Percentiles rank a stretch among this genome's conserved stretches.
These are phyloP conservation scores for Colletotrichum lindemuthianum DNA, from an alignment of 2,329 filamentous ascomycete species.

Conservation along the genomic window DNA sequence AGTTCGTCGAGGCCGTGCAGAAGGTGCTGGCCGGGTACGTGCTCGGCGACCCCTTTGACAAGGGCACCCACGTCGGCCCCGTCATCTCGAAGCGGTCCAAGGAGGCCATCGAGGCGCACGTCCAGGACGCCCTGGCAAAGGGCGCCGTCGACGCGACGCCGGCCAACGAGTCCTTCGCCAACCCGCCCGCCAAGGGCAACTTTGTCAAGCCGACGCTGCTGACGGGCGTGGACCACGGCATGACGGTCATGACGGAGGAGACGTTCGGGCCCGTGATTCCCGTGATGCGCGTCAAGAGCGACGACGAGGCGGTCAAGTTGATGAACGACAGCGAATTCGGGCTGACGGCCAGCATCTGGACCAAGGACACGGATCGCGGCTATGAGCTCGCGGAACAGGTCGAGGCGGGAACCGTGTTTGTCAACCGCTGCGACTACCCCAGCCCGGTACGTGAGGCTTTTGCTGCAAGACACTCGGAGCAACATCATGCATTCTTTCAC, in stretches of 20 bases:
- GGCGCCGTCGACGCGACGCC: slow-evolving; percentile 89
- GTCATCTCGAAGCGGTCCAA: slow-evolving; percentile 86
- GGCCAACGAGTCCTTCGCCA: slow-evolving; percentile 79
- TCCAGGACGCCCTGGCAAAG: slow-evolving; percentile 83
- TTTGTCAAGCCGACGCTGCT: slow-evolving; percentile 89
- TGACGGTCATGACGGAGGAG: slow-evolving; percentile 92
- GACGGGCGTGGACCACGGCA: slow-evolving; percentile 80
- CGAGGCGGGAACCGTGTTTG: slow-evolving; percentile 94
- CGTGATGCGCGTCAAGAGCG: slow-evolving; percentile 84
- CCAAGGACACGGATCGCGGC: slow-evolving; percentile 81
- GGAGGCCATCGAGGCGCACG: slow-evolving; percentile 79
- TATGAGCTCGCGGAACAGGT: slow-evolving; percentile 82
- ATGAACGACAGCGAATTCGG: slow-evolving; percentile 98
- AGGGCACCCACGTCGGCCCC: slow-evolving; percentile 84
- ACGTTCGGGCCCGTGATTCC: slow-evolving; percentile 95
- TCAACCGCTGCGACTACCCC: slow-evolving; percentile 93
- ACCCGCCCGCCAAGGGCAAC: slow-evolving; percentile 81
- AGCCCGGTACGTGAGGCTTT: slow-evolving; percentile 75
- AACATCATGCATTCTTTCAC: neutral
- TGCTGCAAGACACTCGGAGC: neutral
- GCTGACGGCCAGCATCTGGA: slow-evolving; percentile 97
- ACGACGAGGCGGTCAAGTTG: slow-evolving; percentile 81
- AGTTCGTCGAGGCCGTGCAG: slow-evolving; percentile 82
- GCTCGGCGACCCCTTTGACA: slow-evolving; percentile 87
- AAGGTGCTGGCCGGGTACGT: slow-evolving; percentile 84